Percentiles rank a stretch among this genome's conserved stretches.
phyloP scores from a whole-genome alignment of 345 rosid species.

The Limnanthes douglasii region DNA sequence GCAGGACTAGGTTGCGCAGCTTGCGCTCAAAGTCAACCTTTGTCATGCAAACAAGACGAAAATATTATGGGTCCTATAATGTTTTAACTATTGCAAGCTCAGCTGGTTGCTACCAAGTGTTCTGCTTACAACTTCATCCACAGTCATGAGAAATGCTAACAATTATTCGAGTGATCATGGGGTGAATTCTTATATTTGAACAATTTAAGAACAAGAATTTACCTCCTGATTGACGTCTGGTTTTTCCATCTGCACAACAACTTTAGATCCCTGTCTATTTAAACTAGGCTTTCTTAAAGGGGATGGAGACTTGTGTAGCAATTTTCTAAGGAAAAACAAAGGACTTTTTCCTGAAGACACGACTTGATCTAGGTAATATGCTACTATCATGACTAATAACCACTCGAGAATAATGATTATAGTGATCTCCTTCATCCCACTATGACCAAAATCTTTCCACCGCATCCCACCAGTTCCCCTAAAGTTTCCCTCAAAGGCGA shows the following conservation, averaged over 20 bases:
- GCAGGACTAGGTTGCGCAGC: too few species aligned
- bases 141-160: too few species aligned
- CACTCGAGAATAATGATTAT: conserved; percentile 59
- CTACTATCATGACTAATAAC: conserved; percentile 40
- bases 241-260: conserved; percentile 56
- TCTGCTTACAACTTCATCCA: too few species aligned
- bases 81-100: too few species aligned
- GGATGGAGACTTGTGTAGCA: conserved; percentile 18
- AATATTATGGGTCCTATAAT: too few species aligned
- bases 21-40: too few species aligned
- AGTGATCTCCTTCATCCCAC: conserved; percentile 49
- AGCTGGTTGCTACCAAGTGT: too few species aligned
- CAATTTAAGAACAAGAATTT: too few species aligned
- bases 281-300: conserved; percentile 39
- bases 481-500: conserved; percentile 27
- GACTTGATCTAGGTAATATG: conserved; percentile 60
- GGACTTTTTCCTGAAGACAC: conserved; percentile 39
- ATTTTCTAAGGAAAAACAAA: conserved; percentile 26
- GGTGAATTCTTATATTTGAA: too few species aligned
- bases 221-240: conserved; percentile 80
- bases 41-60: too few species aligned
- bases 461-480: conserved; percentile 56
- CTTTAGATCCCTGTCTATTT: conserved; percentile 41
- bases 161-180: too few species aligned
- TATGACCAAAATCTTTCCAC: conserved; percentile 48